Evolutionary conservation across 2,329 filamentous ascomycete species (phyloP).

Genomic region (Dichotomopilus funicola): DNA sequence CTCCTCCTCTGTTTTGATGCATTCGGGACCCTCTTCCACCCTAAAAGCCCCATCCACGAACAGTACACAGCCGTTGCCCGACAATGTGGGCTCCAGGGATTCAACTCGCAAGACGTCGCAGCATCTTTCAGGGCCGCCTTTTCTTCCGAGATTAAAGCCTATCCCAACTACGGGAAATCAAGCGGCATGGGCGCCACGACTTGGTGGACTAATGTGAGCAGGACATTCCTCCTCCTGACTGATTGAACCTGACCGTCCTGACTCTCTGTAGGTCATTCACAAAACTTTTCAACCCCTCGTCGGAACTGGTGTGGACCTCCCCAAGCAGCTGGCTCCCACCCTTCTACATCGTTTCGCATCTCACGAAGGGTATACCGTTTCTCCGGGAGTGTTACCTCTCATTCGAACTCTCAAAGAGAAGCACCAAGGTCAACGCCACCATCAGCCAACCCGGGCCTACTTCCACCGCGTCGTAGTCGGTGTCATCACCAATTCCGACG

Average conservation of each 20-base stretch:
- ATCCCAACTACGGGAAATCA: constrained; percentile 55
- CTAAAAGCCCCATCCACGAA: constrained; percentile 41
- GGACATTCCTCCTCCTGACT: neutral
- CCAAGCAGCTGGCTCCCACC: constrained; percentile 38
- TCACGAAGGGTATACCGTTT: constrained; percentile 44
- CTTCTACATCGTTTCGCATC: constrained; percentile 50
- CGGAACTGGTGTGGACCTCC: constrained; percentile 26
- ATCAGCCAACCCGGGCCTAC: neutral
- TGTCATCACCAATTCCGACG: constrained; percentile 58
- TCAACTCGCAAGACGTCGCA: constrained; percentile 36
- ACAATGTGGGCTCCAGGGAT: constrained; percentile 40
- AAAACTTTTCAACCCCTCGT: constrained; percentile 44
- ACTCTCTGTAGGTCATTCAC: constrained; percentile 41
- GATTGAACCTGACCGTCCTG: neutral
- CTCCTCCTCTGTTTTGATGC: constrained; percentile 57
- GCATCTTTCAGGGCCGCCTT: constrained; percentile 37
- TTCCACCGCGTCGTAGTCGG: constrained; percentile 41
- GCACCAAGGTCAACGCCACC: neutral
- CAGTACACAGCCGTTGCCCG: constrained; percentile 50
- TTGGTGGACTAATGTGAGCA: constrained; percentile 55
- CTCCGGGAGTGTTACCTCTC: constrained; percentile 33
- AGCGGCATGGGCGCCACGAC: constrained; percentile 43
- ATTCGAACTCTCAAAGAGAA: constrained; percentile 3
- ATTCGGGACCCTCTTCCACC: constrained; percentile 57
- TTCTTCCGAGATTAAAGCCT: constrained; percentile 36